Conservation (phyloP, 2,329 filamentous ascomycete genomes). For the Pseudocercospora eumusae region DNA sequence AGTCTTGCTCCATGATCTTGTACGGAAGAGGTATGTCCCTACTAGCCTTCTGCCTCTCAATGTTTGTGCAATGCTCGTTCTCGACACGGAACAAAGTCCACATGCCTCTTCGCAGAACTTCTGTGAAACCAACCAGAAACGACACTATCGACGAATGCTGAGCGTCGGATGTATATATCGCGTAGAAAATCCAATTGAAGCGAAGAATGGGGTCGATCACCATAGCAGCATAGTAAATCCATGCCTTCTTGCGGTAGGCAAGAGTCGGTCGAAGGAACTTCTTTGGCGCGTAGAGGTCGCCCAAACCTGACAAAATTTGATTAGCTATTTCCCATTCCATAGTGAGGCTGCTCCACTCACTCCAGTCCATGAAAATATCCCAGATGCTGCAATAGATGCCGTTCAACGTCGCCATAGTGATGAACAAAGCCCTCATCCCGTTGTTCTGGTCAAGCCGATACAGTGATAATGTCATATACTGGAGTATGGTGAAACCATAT, state of each 20-base stretch:
- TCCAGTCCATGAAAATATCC: constrained; percentile 95
- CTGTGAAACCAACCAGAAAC: constrained; percentile 75
- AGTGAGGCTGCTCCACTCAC: not conserved
- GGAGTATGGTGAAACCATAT: constrained; percentile 80
- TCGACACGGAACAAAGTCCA: constrained; percentile 95
- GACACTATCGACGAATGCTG: constrained; percentile 83
- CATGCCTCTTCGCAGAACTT: constrained; percentile 80
- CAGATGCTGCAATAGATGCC: constrained; percentile 81
- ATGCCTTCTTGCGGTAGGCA: constrained; percentile 69
- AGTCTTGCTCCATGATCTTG: constrained; percentile 15
- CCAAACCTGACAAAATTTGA: constrained; percentile 48
- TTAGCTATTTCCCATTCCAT: not conserved
- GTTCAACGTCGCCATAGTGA: constrained; percentile 79
- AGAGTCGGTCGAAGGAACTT: constrained; percentile 71
- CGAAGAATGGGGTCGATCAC: constrained; percentile 78
- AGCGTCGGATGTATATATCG: constrained; percentile 73
- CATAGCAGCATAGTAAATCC: constrained; percentile 88
- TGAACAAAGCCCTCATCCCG: constrained; percentile 69
- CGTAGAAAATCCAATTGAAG: constrained; percentile 93
- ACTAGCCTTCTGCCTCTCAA: constrained; percentile 48
- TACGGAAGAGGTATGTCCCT: constrained; percentile 27
- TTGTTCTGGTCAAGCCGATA: constrained; percentile 70
- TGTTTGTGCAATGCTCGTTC: constrained; percentile 95
- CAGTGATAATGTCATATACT: constrained; percentile 75
- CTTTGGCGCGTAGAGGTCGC: constrained; percentile 68